phyloP scores from a whole-genome alignment of 768 basidiomycete genomes.

The Cystofilobasidium ferigula region DNA sequence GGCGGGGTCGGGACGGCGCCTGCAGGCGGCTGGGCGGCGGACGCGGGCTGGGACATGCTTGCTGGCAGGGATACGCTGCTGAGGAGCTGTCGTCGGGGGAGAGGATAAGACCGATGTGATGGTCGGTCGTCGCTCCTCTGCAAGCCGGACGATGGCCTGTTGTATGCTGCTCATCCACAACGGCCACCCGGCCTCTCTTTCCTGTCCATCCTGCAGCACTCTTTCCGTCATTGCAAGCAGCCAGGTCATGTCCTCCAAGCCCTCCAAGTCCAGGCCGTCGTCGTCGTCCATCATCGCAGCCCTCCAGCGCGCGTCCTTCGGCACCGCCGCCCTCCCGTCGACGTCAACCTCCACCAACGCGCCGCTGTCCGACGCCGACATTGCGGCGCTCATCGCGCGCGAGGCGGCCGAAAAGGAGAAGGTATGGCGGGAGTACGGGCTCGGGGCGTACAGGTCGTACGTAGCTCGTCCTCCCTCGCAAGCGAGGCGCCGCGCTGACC shows the following conservation, averaged over 20 bases:
- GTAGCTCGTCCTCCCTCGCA: too few species aligned
- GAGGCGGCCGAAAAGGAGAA: slow-evolving; percentile 90
- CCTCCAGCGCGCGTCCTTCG: slow-evolving; percentile 22
- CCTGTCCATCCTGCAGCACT: too few species aligned
- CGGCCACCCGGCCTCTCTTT: too few species aligned
- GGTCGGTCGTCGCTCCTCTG: too few species aligned
- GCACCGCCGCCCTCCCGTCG: neutral
- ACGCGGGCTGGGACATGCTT: neutral
- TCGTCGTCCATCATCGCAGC: slow-evolving; percentile 12
- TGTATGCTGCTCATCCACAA: too few species aligned
- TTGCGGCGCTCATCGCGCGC: slow-evolving; percentile 78
- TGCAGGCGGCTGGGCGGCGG: neutral
- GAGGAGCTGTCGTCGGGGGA: too few species aligned
- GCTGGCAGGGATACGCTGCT: too few species aligned
- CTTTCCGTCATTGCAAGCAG: neutral
- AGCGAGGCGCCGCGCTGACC: too few species aligned
- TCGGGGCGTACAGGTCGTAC: slow-evolving; percentile 54
- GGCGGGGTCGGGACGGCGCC: neutral
- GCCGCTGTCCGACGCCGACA: slow-evolving; percentile 14
- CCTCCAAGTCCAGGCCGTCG: neutral
- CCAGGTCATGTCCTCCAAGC: neutral
- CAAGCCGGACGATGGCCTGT: too few species aligned
- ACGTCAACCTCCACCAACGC: neutral
- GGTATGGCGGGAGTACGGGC: slow-evolving; percentile 59
- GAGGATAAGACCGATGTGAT: too few species aligned